Percentiles rank a stretch among this genome's conserved stretches.
Evolutionary conservation across 1,284 basidiomycete genomes (phyloP).

Genomic region (Puccinia coronata): DNA sequence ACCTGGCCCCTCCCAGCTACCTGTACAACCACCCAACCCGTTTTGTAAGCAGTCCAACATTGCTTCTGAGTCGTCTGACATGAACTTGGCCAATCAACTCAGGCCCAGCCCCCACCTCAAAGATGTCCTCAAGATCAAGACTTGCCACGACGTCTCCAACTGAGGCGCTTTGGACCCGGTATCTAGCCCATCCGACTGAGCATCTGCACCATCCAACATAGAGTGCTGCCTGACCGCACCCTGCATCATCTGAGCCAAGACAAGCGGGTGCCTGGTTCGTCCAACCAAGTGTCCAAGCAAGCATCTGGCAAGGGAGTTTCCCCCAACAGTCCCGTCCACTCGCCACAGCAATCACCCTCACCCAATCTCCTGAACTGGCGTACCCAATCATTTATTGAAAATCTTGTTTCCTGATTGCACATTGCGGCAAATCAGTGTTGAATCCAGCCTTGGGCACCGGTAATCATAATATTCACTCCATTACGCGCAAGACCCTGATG

Average conservation of each 20-base stretch:
- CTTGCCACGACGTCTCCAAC: not conserved
- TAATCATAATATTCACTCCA: conserved; percentile 15
- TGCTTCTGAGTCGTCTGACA: not conserved
- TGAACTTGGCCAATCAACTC: not conserved
- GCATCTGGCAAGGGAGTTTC: no score
- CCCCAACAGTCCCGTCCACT: not conserved
- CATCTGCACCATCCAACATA: no score
- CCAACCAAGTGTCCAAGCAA: no score
- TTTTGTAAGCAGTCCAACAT: not conserved
- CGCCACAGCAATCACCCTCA: not conserved
- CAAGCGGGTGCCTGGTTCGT: no score
- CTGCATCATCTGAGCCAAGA: no score
- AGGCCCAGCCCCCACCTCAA: not conserved
- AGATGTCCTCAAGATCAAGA: not conserved
- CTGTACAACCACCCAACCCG: not conserved
- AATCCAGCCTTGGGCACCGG: no score
- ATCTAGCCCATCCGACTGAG: no score
- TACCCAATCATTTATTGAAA: not conserved
- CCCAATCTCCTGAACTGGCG: not conserved
- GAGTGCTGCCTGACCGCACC: no score
- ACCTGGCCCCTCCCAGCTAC: not conserved
- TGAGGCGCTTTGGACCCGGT: not conserved
- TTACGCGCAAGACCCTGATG: conserved; percentile 14
- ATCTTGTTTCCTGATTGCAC: not conserved
- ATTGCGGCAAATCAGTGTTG: not conserved